Evolutionary conservation across 495 filamentous ascomycete genomes (phyloP), one percentile per base, ranked within the genome.

Genomic region (Rhizodiscina lignyota): DNA sequence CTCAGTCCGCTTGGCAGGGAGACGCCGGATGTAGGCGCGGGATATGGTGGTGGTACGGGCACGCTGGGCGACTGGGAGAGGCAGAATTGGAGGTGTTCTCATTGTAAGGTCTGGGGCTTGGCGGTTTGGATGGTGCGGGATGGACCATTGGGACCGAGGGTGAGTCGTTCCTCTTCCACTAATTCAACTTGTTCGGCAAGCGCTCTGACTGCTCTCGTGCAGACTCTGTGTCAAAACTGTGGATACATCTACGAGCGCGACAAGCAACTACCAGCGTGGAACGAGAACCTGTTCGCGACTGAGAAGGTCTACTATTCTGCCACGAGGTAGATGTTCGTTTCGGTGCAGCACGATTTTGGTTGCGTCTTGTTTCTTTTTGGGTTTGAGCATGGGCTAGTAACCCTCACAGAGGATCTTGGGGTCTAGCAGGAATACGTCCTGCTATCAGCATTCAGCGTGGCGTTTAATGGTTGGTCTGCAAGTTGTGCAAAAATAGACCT

Each of bases 141-240:
- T 50, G 89, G 89, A 17, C 89, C 89, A 13, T 61, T 67, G 43
- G 89, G 87, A 30, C 68, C 75, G 36, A 76, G 82, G 54, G 87
- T 94, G 68, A 66, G 73, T 59, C 18, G 4, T 24, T 31, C 5
- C 34, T n/a, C 33, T 28, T 36, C 18, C 13, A 13, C 22, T 16
- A 36, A n/a, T 2, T 16, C 27, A 41, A 27, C 2, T 11, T 22
- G 29, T n/a, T 34, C 10, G 6, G 18, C 18, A 32, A 10, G 30
- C 8, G 18, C 32, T 23, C 3, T 17, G 39, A 39, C 46, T 41
- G 31, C 49, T 38, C 28, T 20, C 13, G 5, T 29, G 5, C 40
- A 93, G 86, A 79, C 83, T 17, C 71, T 99, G 16, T 99, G 89
- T 59, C 78, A 80, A 55, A 96, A 93, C 50, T 99, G 89, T 58